Base-by-base conservation (phyloP, 2,329 filamentous ascomycete species). In the Talaromyces sp. region DNA sequence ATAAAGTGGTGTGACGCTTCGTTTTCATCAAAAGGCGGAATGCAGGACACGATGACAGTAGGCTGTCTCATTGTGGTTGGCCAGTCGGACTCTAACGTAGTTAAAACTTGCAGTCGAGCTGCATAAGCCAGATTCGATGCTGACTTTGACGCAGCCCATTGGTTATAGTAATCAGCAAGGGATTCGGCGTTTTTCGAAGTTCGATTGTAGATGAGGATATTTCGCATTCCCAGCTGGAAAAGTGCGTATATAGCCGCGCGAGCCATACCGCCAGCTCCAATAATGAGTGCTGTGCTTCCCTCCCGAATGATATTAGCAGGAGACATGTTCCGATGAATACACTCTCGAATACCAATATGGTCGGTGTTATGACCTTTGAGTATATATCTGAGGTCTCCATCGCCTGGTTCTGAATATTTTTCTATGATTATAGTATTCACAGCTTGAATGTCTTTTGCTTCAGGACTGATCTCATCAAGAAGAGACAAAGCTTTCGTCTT, bases 291-390 rank as follows among this genome's bases (percentile, higher is more conserved):
- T 1, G 71, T 50, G 25, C 57, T 59, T 25, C 57, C 57, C 16
- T 59, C 42, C 33, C 57, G 18, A 14, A 59, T 50, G 31, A 42
- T 23, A 48, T 59, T 59, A 16, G 42, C 42, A 46, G 42, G 56
- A 58, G 16, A 73, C 8, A 73, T 64, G 61, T 68, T 66, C 14
- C 64, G 63, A 18, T 68, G 25, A 4, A 73, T 68, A 61, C 70
- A 73, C 21, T 67, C 65, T 28, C 64, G 58, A 28, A 74, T 68
- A 11, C 72, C 72, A 11, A 74, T 68, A 33, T 69, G 68, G 60
- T 74, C 71, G 0, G 70, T 71, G 54, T 74, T 74, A 25, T 71
- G 68, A 0, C 71, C 71, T 21, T 64, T 66, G 5, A 67, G 65
- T n/a, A 65, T 33, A 3, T 28, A 64, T 12, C 11, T 46, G 2